These are phyloP conservation scores for Periconia macrospinosa DNA, from an alignment of 2,329 filamentous ascomycete species.

Conservation along the genomic window DNA sequence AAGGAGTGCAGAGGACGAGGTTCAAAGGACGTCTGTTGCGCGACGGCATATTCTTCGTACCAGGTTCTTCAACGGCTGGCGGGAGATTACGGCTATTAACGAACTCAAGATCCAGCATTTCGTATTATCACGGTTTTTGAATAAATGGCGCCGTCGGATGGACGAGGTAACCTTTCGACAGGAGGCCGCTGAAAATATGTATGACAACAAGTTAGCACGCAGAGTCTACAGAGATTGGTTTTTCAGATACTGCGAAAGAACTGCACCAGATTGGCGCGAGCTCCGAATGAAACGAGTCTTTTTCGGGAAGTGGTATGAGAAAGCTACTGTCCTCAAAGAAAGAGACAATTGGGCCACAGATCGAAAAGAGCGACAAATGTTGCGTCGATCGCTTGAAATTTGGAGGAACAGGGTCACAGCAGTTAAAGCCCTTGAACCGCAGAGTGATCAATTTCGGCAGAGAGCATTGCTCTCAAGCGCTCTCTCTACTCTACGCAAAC, in stretches of 20 bases:
- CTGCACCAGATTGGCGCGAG: conserved; percentile 37
- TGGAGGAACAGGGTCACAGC: conserved; percentile 23
- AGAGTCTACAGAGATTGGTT: conserved; percentile 41
- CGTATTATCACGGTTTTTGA: conserved; percentile 57
- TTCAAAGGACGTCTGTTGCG: conserved; percentile 67
- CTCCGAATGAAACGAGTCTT: conserved; percentile 25
- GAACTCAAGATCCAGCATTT: conserved; percentile 57
- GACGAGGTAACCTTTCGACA: conserved; percentile 40
- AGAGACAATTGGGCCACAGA: conserved; percentile 25
- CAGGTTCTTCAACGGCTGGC: conserved; percentile 71
- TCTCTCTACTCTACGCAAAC: conserved; percentile 34
- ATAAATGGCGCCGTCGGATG: conserved; percentile 53
- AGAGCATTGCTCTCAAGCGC: conserved; percentile 22
- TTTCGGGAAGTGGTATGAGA: conserved; percentile 32
- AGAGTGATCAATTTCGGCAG: conserved; percentile 39
- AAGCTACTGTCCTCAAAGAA: conserved; percentile 27
- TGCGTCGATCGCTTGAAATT: conserved; percentile 26
- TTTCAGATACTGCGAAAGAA: conserved; percentile 38
- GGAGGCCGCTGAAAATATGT: conserved; percentile 28
- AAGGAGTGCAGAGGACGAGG: conserved; percentile 64
- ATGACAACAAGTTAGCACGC: conserved; percentile 37
- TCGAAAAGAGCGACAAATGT: conserved; percentile 22
- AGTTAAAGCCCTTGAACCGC: conserved; percentile 33
- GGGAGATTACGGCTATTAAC: conserved; percentile 64
- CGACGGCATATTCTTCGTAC: conserved; percentile 70